Evolutionary conservation across 768 basidiomycete species (phyloP), one percentile per base, ranked within the genome.

Genomic region (Boletus reticulatus): DNA sequence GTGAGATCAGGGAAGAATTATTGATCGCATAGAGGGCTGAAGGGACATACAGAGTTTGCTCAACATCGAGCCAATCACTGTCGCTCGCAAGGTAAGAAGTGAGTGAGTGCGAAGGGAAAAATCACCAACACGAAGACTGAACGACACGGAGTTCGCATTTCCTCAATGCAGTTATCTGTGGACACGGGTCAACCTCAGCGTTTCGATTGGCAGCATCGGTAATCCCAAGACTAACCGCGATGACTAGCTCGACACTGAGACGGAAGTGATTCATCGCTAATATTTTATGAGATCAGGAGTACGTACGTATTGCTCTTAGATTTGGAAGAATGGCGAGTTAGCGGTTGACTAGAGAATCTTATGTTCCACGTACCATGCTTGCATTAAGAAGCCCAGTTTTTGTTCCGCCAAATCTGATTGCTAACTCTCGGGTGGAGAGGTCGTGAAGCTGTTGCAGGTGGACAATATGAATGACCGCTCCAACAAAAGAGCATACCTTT

Each of bases 71-170:
- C 92, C 92, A 50, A 94, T 84, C 58, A 94, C 89, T 91, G 57
- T 11, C 53, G 1, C 31, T 32, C 52, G 43, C 17, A 38, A 50
- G 54, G 49, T 56, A 37, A 55, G 62, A 11, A 60, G 47, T 4
- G 39, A 36, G 41, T n/a, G 8, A 50, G 37, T 38, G 0, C 16
- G 13, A 38, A 39, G 27, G 38, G 20, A 39, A 48, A 47, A 43
- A 17, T 20, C 43, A 73, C 85, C 49, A 61, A 91, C 90, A 72
- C 7, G 89, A 84, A 4, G 90, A 86, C 65, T 94, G 92, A 7
- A 94, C 91, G 19, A 94, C 78, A 44, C 81, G 79, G 17, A 94
- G 78, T 67, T 94, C 87, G 67, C 92, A 94, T 69, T 88, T 88
- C 39, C 82, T 78, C 58, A 94, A 73, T 0, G 92, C 92, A 48